Evolutionary conservation across 2,329 filamentous ascomycete genomes (phyloP), one percentile per base, ranked within the genome.

Genomic region (Colletotrichum sublineola): DNA sequence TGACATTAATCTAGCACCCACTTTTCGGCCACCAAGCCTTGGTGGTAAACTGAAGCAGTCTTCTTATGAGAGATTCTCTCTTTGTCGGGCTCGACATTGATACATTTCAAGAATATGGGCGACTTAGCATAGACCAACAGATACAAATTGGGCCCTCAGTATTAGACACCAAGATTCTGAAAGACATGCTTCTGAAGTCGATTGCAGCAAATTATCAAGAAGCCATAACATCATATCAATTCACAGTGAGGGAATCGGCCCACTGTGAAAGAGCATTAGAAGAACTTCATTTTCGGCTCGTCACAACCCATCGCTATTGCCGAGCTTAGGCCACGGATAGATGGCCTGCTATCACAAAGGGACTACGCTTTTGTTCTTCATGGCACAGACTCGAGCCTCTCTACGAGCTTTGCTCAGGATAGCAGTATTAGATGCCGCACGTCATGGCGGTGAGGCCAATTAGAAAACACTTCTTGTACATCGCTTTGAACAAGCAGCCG

Each of bases 331-430:
- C 1, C 61, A 15, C 56, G 29, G 55, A 24, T 72, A 5, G 60
- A 68, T 24, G 12, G 14, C 8, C 69, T 72, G 6, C 24, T 63
- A 24, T 33, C 53, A 15, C 7, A 61, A 7, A 58, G 73, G 33
- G 63, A 74, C 52, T 53, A 20, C 12, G 12, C 64, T 52, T 50
- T 71, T 44, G 67, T 71, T 2, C 61, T 53, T 38, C 70, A 73
- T 9, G 60, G 70, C 12, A 62, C 38, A 46, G 8, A 58, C 12
- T 62, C 38, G 20, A 24, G 24, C 24, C 24, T 24, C 24, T 11
- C 70, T 79, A 6, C 57, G 50, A 56, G 65, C 57, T 36, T 33
- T 67, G 24, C 68, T 77, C 0, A 76, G 75, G 73, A 67, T 75
- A 61, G 71, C 70, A 2, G 74, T 74, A 42, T 6, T 24, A n/a